These are phyloP conservation scores for Fragilariopsis cylindrus DNA, from an alignment of 108 stramenopile genomes.

Conservation along the genomic window DNA sequence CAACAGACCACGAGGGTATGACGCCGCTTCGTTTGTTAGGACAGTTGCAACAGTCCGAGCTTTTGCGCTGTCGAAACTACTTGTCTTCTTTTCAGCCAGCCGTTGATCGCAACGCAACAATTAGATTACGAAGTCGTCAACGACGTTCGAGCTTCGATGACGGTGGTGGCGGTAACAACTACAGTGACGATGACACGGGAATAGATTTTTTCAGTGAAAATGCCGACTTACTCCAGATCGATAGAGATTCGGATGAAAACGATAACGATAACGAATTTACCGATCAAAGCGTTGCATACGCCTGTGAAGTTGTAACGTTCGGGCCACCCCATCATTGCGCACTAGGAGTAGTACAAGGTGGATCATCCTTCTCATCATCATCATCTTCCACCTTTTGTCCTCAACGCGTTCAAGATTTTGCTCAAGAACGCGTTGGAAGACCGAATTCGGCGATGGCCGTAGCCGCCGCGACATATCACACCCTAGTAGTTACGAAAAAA, in stretches of 20 bases:
- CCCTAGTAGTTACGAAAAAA: conserved; percentile 59
- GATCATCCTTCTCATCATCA: not conserved
- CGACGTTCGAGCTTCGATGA: conserved; percentile 27
- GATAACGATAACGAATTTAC: not conserved
- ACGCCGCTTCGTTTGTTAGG: conserved; percentile 66
- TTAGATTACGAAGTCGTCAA: conserved; percentile 6
- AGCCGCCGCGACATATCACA: conserved; percentile 79
- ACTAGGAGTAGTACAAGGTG: conserved; percentile 50
- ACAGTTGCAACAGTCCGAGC: conserved; percentile 40
- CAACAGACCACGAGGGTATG: conserved; percentile 59
- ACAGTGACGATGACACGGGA: conserved; percentile 30
- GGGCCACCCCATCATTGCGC: conserved; percentile 76
- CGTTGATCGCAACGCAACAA: conserved; percentile 15
- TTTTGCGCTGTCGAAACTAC: conserved; percentile 49
- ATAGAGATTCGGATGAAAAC: conserved; percentile 24
- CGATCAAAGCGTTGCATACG: conserved; percentile 26
- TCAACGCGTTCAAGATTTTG: conserved; percentile 57
- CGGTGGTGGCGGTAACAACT: not conserved
- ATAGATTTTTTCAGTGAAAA: conserved; percentile 35
- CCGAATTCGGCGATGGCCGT: conserved; percentile 66
- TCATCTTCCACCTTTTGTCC: conserved; percentile 35
- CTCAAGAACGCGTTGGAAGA: conserved; percentile 36
- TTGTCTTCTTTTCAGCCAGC: conserved; percentile 5
- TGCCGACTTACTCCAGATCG: conserved; percentile 16
- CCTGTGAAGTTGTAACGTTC: conserved; percentile 78